A percentile compares a stretch with the other conserved stretches of the same genome.
Evolutionary conservation across 176 grass and related monocot genomes (phyloP).

Genomic region (Zoysia japonica): DNA sequence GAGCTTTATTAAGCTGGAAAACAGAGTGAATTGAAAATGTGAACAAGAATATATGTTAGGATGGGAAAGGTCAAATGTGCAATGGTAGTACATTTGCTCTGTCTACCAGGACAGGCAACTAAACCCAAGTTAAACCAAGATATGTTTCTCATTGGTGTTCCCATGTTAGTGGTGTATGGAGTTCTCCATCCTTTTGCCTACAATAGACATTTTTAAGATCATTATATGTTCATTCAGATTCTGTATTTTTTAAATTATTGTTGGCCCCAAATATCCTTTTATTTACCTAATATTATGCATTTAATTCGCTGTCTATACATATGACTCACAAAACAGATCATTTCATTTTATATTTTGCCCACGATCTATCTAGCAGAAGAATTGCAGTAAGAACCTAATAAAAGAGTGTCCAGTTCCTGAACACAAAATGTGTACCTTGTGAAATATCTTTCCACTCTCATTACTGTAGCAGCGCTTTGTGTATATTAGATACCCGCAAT

Average conservation of each 20-base stretch:
- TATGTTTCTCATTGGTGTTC: not conserved
- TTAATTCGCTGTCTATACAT: slow-evolving; percentile 11
- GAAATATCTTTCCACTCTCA: not conserved
- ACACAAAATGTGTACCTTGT: not conserved
- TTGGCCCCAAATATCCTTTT: not conserved
- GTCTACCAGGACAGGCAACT: not conserved
- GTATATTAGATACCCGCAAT: slow-evolving; percentile 2
- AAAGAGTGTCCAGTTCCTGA: not conserved
- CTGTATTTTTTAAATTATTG: slow-evolving; percentile 20
- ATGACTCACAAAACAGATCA: not conserved
- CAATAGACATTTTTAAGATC: slow-evolving; percentile 13
- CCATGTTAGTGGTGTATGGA: slow-evolving; percentile 14
- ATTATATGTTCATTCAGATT: not conserved
- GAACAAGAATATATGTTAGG: not conserved
- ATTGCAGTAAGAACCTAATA: slow-evolving; percentile 5
- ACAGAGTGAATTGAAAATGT: slow-evolving; percentile 15
- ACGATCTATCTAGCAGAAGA: slow-evolving; percentile 7
- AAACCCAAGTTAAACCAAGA: not conserved
- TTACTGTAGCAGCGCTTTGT: not conserved
- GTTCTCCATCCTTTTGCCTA: not conserved
- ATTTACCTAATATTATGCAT: not conserved
- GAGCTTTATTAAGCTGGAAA: not conserved
- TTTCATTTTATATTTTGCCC: not conserved
- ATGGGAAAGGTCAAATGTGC: not conserved
- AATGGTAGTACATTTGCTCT: not conserved